Base-by-base conservation (phyloP, 768 basidiomycete genomes). In the Naganishia randhawae region DNA sequence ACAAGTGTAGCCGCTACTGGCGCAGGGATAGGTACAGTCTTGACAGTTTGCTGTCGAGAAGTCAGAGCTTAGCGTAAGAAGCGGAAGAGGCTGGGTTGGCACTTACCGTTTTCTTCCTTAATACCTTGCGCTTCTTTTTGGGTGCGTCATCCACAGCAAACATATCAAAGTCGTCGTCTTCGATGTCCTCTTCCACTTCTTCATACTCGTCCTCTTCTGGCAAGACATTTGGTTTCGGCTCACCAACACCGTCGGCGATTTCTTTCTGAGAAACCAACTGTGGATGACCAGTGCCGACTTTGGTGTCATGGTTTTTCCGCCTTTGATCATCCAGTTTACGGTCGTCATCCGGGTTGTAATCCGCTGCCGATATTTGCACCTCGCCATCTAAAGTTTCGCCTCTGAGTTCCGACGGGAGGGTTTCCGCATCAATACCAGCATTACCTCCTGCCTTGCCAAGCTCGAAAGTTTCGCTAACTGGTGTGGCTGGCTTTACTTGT, bases 161-260 rank as follows among this genome's bases (percentile, higher is more conserved):
- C 93, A 99, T 97, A 78, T 97, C 95, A 70, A 95, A 92, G 0
- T 95, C 84, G 39, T 93, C 91, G 2, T 92, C 90, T 14, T 91
- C 90, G 9, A 84, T 84, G 66, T 85, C 84, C 13, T 83, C 71
- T 37, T 72, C 78, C 65, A 83, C 84, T 50, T 84, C 83, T 29
- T 83, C 81, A n/a, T 85, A 84, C 29, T 79, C 77, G 14, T 64
- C 73, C 19, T 82, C 71, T 31, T 76, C 78, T 45, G 71, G 70
- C 14, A 71, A 71, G 19, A 73, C 73, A 27, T 73, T 75, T 50
- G 67, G 68, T 37, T 70, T 63, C 22, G 73, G 73, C 52, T 76
- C 77, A 9, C 73, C 71, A 9, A 76, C 74, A 55, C 74, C 72
- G 13, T 71, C 71, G 10, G 75, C 76, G 19, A 72, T 68, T 54